Percentiles rank a stretch among this genome's conserved stretches.
These are phyloP conservation scores for Drechslera avenae DNA, from an alignment of 2,329 filamentous ascomycete genomes.

Conservation along the genomic window DNA sequence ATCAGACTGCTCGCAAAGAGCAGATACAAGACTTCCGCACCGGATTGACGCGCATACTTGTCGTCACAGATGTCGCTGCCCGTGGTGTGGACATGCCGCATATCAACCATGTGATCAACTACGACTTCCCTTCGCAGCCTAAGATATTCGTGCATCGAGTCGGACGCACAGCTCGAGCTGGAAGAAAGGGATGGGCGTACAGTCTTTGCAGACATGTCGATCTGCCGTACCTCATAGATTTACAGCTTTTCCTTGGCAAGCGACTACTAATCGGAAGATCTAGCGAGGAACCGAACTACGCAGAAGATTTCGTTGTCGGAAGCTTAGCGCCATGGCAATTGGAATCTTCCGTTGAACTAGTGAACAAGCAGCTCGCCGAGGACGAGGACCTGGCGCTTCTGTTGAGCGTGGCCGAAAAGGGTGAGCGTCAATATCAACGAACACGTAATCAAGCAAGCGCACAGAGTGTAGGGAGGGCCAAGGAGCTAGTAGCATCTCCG, in stretches of 20 bases:
- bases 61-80: constrained; percentile 95
- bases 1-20: constrained; percentile 89
- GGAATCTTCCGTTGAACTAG: constrained; percentile 79
- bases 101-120: constrained; percentile 97
- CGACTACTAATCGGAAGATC: constrained; percentile 75
- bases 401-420: constrained; percentile 77
- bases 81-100: constrained; percentile 98
- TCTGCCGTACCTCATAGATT: constrained; percentile 86
- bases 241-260: constrained; percentile 92
- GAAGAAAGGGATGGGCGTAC: constrained; percentile 91
- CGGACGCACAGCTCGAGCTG: constrained; percentile 92
- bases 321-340: constrained; percentile 73
- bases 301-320: constrained; percentile 84
- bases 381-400: constrained; percentile 74
- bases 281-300: constrained; percentile 68
- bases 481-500: constrained; percentile 72
- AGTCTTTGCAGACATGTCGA: constrained; percentile 88
- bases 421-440: constrained; percentile 88
- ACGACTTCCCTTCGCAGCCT: constrained; percentile 94
- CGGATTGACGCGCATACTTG: constrained; percentile 85
- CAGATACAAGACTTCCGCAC: constrained; percentile 89
- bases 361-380: constrained; percentile 77
- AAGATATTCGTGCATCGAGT: constrained; percentile 98
- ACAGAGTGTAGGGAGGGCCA: constrained; percentile 87
- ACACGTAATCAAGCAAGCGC: constrained; percentile 88